Evolutionary conservation across 768 basidiomycete species (phyloP).

Genomic region (Hygrocybe punicea): DNA sequence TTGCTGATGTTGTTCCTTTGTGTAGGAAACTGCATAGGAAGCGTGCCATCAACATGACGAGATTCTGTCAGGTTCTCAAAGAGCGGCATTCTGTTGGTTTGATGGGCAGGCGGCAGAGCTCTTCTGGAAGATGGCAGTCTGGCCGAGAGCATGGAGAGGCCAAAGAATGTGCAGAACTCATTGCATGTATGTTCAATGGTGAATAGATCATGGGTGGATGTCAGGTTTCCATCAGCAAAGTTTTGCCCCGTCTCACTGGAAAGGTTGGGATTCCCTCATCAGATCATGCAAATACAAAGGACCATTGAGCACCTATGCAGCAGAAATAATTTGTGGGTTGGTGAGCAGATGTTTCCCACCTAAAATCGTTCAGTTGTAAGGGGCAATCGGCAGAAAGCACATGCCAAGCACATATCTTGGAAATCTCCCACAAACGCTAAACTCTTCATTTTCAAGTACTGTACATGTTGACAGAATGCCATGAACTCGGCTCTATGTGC

Average conservation of each 20-base stretch:
- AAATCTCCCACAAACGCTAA: slow-evolving; percentile 17
- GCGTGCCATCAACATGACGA: no score
- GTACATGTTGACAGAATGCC: slow-evolving; percentile 17
- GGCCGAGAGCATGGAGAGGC: neutral
- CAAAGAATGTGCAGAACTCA: neutral
- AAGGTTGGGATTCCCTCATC: neutral
- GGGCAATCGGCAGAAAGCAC: neutral
- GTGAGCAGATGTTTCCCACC: neutral
- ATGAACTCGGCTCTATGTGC: slow-evolving; percentile 9
- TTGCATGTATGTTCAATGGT: neutral
- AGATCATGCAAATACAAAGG: no score
- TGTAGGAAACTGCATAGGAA: neutral
- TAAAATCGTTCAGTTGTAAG: neutral
- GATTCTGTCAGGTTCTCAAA: neutral
- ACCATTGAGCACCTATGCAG: no score
- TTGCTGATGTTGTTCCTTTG: neutral
- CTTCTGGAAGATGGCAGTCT: neutral
- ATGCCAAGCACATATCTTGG: slow-evolving; percentile 11
- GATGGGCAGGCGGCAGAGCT: neutral
- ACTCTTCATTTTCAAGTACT: slow-evolving; percentile 16
- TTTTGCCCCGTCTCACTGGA: neutral
- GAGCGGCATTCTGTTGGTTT: neutral
- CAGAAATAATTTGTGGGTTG: neutral
- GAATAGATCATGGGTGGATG: neutral
- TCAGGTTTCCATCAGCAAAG: neutral